phyloP scores from a whole-genome alignment of 2,329 filamentous ascomycete genomes.

The Thermomyces lanuginosus region DNA sequence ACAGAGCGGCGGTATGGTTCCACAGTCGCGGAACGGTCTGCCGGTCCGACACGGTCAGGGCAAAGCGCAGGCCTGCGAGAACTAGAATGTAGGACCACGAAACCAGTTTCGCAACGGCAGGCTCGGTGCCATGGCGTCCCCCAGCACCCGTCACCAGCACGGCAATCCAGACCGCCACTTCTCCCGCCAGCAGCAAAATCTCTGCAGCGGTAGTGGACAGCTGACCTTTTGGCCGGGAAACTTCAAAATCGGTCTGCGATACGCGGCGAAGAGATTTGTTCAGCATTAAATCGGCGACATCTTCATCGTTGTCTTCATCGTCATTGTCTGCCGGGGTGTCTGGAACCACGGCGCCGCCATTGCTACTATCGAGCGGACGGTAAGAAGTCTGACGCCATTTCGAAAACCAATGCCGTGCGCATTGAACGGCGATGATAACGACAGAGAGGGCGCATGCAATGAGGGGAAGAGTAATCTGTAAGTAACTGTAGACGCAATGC shows the following conservation, averaged over 20 bases:
- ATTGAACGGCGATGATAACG: constrained; percentile 45
- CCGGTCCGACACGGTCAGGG: constrained; percentile 43
- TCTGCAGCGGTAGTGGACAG: constrained; percentile 55
- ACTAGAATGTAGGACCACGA: constrained; percentile 69
- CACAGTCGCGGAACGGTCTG: constrained; percentile 61
- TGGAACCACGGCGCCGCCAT: too few species aligned
- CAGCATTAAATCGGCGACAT: constrained; percentile 39
- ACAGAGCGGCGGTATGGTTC: constrained; percentile 83
- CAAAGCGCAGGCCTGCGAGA: constrained; percentile 55
- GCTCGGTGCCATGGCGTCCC: constrained; percentile 40
- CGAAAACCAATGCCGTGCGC: constrained; percentile 37
- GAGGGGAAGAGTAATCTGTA: constrained; percentile 66
- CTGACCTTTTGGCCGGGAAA: constrained; percentile 62
- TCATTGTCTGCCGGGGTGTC: constrained; percentile 30
- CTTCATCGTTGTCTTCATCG: constrained; percentile 39
- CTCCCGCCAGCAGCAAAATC: constrained; percentile 53
- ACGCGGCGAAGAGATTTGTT: constrained; percentile 36
- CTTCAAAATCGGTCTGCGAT: constrained; percentile 37
- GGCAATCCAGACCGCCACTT: constrained; percentile 52
- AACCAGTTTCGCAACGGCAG: constrained; percentile 49
- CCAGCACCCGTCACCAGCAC: constrained; percentile 46
- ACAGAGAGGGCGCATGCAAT: constrained; percentile 54
- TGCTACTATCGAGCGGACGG: constrained; percentile 25
- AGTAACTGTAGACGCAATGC: constrained; percentile 40
- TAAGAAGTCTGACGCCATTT: constrained; percentile 43